A percentile compares a stretch with the other conserved stretches of the same genome.
phyloP scores from a whole-genome alignment of 2,329 filamentous ascomycete genomes.

The Pestalotiopsis fici region DNA sequence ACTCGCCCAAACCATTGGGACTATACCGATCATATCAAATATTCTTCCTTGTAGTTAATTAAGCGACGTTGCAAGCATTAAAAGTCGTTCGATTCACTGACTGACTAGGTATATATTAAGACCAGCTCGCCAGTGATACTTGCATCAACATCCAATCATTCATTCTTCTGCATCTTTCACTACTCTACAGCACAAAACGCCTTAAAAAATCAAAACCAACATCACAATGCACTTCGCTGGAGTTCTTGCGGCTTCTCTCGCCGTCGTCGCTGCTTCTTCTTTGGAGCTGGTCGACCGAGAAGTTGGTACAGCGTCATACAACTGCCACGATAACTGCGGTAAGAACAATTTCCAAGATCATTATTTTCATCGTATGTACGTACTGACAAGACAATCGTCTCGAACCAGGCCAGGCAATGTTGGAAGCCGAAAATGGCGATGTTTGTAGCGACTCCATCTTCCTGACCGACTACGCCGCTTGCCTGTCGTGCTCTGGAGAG shows the following conservation, averaged over 20 bases:
- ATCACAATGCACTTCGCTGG: neutral
- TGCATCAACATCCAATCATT: neutral
- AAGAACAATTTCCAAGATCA: slow-evolving; percentile 18
- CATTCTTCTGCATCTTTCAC: neutral
- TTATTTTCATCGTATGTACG: no score
- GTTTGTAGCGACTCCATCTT: slow-evolving; percentile 41
- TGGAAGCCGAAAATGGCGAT: slow-evolving; percentile 31
- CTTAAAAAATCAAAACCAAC: neutral
- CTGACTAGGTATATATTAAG: neutral
- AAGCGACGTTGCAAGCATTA: neutral
- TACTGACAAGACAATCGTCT: neutral
- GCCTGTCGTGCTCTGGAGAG: slow-evolving; percentile 39
- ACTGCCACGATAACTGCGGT: slow-evolving; percentile 55
- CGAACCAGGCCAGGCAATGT: slow-evolving; percentile 30
- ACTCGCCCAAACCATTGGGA: neutral
- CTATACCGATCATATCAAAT: neutral
- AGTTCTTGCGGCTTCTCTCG: neutral
- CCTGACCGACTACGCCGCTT: slow-evolving; percentile 40
- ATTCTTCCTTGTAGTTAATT: neutral
- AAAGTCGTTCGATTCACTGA: neutral
- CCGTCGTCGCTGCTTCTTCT: neutral
- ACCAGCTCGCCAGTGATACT: neutral
- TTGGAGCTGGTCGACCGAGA: slow-evolving; percentile 17
- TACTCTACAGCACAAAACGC: neutral
- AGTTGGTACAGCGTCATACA: slow-evolving; percentile 42